A percentile compares a stretch with the other conserved stretches of the same genome.
Evolutionary conservation across 257 asterid species (phyloP).

Genomic region (Nicotiana tomentosiformis): DNA sequence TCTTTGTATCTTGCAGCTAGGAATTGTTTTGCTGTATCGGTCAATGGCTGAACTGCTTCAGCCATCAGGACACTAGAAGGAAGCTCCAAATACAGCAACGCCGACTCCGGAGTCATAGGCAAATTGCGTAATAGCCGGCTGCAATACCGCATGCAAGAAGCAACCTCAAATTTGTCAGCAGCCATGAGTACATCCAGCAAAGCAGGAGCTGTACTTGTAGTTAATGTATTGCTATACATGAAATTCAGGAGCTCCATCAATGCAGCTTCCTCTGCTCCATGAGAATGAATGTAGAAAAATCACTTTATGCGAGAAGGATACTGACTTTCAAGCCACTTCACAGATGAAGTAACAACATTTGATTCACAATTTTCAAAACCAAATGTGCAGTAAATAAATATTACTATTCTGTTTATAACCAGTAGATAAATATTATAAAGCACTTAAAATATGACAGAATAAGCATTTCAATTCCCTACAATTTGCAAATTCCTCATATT

Average conservation of each 20-base stretch:
- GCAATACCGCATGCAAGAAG: constrained; percentile 25
- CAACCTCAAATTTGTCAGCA: constrained; percentile 27
- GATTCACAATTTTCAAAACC: background rate
- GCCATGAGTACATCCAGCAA: constrained; percentile 27
- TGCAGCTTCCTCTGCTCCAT: constrained; percentile 27
- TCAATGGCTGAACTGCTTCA: constrained; percentile 23
- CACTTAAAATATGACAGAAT: background rate
- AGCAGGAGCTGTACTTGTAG: constrained; percentile 13
- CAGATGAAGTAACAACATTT: background rate
- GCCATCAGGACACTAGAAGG: constrained; percentile 26
- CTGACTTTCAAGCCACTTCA: background rate
- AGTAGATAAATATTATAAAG: background rate
- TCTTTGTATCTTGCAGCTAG: constrained; percentile 20
- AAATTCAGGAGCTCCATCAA: constrained; percentile 26
- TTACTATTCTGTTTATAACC: background rate
- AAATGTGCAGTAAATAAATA: background rate
- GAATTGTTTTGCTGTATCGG: constrained; percentile 24
- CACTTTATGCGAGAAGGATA: background rate
- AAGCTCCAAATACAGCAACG: constrained; percentile 21
- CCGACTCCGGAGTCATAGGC: constrained; percentile 22
- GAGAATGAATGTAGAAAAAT: background rate
- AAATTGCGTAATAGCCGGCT: constrained; percentile 15
- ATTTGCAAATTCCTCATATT: background rate
- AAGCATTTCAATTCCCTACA: background rate
- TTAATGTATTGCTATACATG: constrained; percentile 24